A percentile compares a stretch with the other conserved stretches of the same genome.
Evolutionary conservation across 2,329 filamentous ascomycete genomes (phyloP).

Genomic region (Claviceps maximensis): DNA sequence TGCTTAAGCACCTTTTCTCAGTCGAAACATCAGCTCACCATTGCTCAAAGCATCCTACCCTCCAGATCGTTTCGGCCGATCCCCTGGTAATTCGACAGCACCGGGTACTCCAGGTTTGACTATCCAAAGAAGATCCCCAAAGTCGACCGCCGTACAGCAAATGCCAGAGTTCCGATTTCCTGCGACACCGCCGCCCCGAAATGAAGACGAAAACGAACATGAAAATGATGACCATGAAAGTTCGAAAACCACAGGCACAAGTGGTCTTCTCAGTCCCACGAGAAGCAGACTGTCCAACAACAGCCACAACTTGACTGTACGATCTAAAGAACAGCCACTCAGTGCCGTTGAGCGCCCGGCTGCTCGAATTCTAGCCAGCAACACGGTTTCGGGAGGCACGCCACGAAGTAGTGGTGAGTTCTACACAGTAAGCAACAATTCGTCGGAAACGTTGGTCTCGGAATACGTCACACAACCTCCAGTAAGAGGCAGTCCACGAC

Average conservation of each 20-base stretch:
- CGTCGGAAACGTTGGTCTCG: slow-evolving; percentile 81
- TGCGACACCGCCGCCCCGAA: slow-evolving; percentile 30
- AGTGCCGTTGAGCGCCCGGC: slow-evolving; percentile 44
- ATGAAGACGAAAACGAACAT: too few species aligned
- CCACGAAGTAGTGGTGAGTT: slow-evolving; percentile 89
- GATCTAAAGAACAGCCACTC: slow-evolving; percentile 31
- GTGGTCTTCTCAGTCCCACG: slow-evolving; percentile 28
- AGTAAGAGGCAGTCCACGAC: slow-evolving; percentile 21
- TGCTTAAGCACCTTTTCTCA: slow-evolving; percentile 21
- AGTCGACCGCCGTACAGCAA: slow-evolving; percentile 6
- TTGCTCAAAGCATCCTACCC: slow-evolving; percentile 43
- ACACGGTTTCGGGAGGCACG: slow-evolving; percentile 60
- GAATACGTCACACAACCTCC: slow-evolving; percentile 57
- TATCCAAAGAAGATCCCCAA: slow-evolving; percentile 26
- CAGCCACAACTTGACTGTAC: slow-evolving; percentile 22
- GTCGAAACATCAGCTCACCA: slow-evolving; percentile 34
- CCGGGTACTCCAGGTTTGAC: slow-evolving; percentile 30
- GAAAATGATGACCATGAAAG: slow-evolving; percentile 19
- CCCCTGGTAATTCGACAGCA: slow-evolving; percentile 28
- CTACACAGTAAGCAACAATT: slow-evolving; percentile 89
- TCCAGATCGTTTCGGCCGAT: slow-evolving; percentile 31
- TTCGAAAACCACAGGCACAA: slow-evolving; percentile 19
- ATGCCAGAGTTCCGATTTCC: slow-evolving; percentile 47
- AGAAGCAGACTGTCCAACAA: slow-evolving; percentile 18
- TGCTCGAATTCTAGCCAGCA: slow-evolving; percentile 61